These are phyloP conservation scores for Saccharomycopsis synnaedendra DNA, from an alignment of 805 yeast genomes.

Conservation along the genomic window DNA sequence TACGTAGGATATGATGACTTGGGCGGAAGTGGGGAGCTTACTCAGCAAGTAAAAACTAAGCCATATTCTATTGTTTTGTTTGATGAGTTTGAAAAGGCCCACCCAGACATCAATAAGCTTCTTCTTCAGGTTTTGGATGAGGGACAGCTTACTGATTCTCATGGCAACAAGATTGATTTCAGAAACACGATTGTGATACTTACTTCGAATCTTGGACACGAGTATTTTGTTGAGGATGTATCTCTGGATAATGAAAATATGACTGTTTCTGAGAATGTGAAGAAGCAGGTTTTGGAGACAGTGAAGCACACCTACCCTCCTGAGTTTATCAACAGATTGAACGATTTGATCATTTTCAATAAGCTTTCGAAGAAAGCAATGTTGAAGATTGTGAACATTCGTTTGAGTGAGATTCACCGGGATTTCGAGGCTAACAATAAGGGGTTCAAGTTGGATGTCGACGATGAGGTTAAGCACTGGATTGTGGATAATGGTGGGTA, in stretches of 20 bases:
- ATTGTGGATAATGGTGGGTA: constrained; percentile 70
- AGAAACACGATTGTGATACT: constrained; percentile 89
- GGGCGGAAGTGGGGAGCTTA: constrained; percentile 76
- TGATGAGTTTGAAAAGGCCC: constrained; percentile 97
- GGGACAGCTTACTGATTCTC: constrained; percentile 89
- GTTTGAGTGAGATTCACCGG: constrained; percentile 71
- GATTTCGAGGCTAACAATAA: constrained; percentile 75
- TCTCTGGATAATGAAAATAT: constrained; percentile 40
- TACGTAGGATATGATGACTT: constrained; percentile 87
- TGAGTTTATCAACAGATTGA: constrained; percentile 88
- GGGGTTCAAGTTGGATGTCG: constrained; percentile 33
- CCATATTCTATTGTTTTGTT: constrained; percentile 89
- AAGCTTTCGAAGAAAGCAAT: constrained; percentile 70
- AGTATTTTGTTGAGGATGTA: constrained; percentile 56
- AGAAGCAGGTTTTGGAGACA: constrained; percentile 48
- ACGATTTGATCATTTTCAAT: constrained; percentile 89
- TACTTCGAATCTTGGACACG: constrained; percentile 97
- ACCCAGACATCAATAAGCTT: constrained; percentile 86
- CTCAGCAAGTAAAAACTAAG: constrained; percentile 91
- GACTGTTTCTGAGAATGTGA: constrained; percentile 40
- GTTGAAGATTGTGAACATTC: constrained; percentile 71
- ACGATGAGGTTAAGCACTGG: constrained; percentile 62
- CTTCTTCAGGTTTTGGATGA: constrained; percentile 89
- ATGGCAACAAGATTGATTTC: constrained; percentile 90
- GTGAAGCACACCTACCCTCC: constrained; percentile 79